Base-by-base conservation (phyloP, 2,329 filamentous ascomycete species). In the Colletotrichum coccodes region DNA sequence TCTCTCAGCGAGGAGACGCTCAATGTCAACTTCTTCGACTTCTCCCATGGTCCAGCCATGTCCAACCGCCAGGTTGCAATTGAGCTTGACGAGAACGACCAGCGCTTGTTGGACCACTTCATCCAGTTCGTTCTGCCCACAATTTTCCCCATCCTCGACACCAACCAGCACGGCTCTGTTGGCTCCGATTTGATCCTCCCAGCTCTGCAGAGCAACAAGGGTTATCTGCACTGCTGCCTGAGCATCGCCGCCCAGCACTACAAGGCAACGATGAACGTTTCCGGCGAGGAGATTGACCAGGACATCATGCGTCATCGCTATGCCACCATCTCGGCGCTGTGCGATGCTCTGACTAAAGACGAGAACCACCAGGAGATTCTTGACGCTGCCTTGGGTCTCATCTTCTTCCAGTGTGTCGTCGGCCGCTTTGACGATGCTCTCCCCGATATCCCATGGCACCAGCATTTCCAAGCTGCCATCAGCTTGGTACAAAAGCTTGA, bases 271-370 rank as follows among this genome's bases (percentile, higher is more conserved):
- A 87, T 90, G 76, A 86, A 88, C 64, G 81, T 91, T 7, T 82
- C 87, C 54, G 88, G 86, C 60, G 92, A 94, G 64, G 90, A 94
- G 75, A 91, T 97, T 65, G 94, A 98, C 80, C 88, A 91, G 71
- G 94, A 98, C 78, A 97, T 98, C 77, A 92, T 97, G 88, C 91
- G 93, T 74, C 95, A 98, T 80, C 92, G 95, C 70, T 97, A 93
- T 79, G 91, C 93, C 38, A 95, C 95, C 46, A 94, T 98, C 74
- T 91, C 92, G 9, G 90, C 94, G 73, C 87, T 98, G 3, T 97
- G 94, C 79, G 90, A 94, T 71, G 91, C 94, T 0, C 87, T 98
- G 64, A 90, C 91, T 76, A 86, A 87, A 68, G 94, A 98, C 77
- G 91, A 91, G 76, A 87, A 97, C 77, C 94, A 97, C 78, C 88